Base-by-base conservation (phyloP, 2,329 filamentous ascomycete genomes). In the Neopestalotiopsis clavispora region DNA sequence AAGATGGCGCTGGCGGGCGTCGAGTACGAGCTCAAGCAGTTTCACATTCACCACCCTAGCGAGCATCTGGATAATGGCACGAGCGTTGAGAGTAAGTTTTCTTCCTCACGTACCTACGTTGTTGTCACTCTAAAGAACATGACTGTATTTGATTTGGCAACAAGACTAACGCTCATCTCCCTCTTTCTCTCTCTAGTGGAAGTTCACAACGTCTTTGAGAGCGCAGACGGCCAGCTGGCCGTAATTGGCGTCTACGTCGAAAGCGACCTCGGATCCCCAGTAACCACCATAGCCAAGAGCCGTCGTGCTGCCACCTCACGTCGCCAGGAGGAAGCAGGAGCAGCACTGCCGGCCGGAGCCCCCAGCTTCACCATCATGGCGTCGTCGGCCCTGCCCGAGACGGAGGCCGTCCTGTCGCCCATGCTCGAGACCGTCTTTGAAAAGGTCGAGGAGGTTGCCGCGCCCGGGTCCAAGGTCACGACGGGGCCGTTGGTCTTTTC, bases 151-250 rank as follows among this genome's bases (percentile, higher is more conserved):
- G 4, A 42, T 14, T 10, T 14, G 42, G 42, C 28, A 13, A 30
- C 3, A 42, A 65, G 64, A 73, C 34, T 32, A 52, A 17, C 14
- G 30, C 4, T 14, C 10, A n/a, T 32, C 52, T 17, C 45, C 34
- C 20, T 28, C 65, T 32, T 28, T 28, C 23, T 28, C 23, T 60
- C 60, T 63, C 64, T 74, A 77, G 80, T 87, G 82, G 86, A 87
- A 77, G 83, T 85, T 78, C 89, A 91, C 79, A 87, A 90, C 82
- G 88, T 90, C 56, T 89, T 87, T 75, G 80, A 85, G 74, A 81
- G 80, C 14, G 79, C 81, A 13, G 75, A 74, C 45, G 71, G 76
- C 14, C 74, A 83, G 67, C 79, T 84, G 49, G 82, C 82, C 40
- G 83, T 85, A 69, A 76, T 85, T 45, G 83, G 82, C 63, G 75